Base-by-base conservation (phyloP, 2,329 filamentous ascomycete species). In the Cordyceps militaris region DNA sequence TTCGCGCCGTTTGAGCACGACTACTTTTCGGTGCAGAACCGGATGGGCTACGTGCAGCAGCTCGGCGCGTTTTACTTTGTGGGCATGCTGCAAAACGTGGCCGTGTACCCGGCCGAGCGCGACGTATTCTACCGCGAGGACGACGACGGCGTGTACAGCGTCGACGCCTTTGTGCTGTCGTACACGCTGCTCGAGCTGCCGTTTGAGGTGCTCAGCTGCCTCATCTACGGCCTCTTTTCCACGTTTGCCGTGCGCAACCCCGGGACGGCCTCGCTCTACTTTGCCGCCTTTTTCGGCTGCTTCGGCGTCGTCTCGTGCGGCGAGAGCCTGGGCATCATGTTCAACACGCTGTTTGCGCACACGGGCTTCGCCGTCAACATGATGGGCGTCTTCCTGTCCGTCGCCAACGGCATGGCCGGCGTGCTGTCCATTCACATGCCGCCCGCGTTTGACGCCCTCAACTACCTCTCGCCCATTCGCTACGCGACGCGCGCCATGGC, bases 121-220 rank as follows among this genome's bases (percentile, higher is more conserved):
- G 86, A 89, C 58, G 87, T 91, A 0, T 91, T 91, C 68, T 89
- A 91, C 66, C 81, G 85, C 62, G 88, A 92, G 71, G 81, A 88
- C 63, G 86, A 86, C 60, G 88, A 92, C 68, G 80, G 82, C 7
- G 84, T 87, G 2, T 92, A 92, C 66, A 77, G 83, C 4, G 81
- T 86, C 1, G 84, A 88, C 62, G 83, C 86, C 0, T 91, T 92
- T 71, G 78, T 91, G 26, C 71, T 84, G 1, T 82, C 84, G 23
- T 92, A 91, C 69, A 84, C 86, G 0, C 72, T 83, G 1, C 79
- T 89, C 3, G 88, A 91, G 64, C 68, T 89, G 0, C 88, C 88
- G 0, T 89, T 90, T 65, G 87, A 91, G 70, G 75, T 89, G 11
- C 57, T 84, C 36, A 83, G 83, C 16, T 81, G 80, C 13, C 72